These are phyloP conservation scores for Luffa aegyptiaca DNA, from an alignment of 306 rosid species.

Conservation along the genomic window DNA sequence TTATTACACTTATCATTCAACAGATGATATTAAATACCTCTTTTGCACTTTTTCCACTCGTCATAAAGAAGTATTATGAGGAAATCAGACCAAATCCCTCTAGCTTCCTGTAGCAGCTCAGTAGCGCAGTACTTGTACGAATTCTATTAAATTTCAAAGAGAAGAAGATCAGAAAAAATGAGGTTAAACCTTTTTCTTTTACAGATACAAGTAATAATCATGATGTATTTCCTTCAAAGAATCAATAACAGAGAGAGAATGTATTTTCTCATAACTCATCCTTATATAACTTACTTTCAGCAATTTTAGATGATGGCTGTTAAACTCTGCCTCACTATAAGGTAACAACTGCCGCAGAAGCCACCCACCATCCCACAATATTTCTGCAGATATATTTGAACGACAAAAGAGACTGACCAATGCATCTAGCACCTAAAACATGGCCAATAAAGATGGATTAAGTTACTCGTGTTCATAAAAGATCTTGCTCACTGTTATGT, in stretches of 20 bases:
- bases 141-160: constrained; percentile 36
- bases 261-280: neutral
- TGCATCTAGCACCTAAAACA: constrained; percentile 71
- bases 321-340: constrained; percentile 71
- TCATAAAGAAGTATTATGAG: constrained; percentile 54
- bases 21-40: constrained; percentile 43
- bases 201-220: neutral
- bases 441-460: neutral
- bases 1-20: neutral
- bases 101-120: constrained; percentile 56
- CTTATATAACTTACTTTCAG: constrained; percentile 46
- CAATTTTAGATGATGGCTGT: constrained; percentile 53
- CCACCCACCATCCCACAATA: constrained; percentile 98
- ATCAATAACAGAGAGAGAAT: neutral
- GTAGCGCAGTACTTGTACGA: constrained; percentile 51
- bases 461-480: neutral
- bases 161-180: neutral
- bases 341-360: constrained; percentile 95
- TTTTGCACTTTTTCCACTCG: constrained; percentile 87
- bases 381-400: constrained; percentile 73
- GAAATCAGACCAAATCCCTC: constrained; percentile 76
- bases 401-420: constrained; percentile 80
- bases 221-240: neutral
- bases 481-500: neutral
- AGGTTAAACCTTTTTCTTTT: neutral